Evolutionary conservation across 352 stramenopile species (phyloP).

Genomic region (Lagenidium giganteum): DNA sequence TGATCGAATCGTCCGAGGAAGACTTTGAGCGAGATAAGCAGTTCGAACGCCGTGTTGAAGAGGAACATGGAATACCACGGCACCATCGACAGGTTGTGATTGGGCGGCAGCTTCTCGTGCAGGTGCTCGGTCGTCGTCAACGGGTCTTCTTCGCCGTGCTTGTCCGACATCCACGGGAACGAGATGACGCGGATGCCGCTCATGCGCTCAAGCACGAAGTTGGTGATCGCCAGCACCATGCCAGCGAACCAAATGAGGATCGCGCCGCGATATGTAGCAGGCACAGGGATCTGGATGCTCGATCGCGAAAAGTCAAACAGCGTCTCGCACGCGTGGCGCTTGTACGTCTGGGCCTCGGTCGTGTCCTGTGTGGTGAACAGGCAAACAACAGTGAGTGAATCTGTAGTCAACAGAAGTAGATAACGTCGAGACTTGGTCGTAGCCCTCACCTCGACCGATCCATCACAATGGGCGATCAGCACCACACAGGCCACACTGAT

Average conservation of each 20-base stretch:
- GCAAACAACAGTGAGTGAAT: background rate
- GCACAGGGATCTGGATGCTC: conserved; percentile 27
- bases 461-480: conserved; percentile 80
- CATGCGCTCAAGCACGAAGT: conserved; percentile 79
- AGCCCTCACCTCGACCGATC: conserved; percentile 31
- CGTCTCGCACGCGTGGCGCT: conserved; percentile 71
- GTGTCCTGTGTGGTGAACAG: background rate
- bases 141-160: conserved; percentile 34
- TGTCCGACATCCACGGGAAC: conserved; percentile 65
- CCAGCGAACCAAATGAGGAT: conserved; percentile 83
- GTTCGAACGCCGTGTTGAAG: conserved; percentile 87
- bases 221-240: conserved; percentile 74
- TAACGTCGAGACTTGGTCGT: background rate
- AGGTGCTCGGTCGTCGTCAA: conserved; percentile 33
- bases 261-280: conserved; percentile 63
- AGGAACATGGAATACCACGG: conserved; percentile 94
- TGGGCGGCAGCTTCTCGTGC: conserved; percentile 57
- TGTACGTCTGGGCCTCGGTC: conserved; percentile 52
- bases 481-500: conserved; percentile 80
- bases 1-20: conserved; percentile 91
- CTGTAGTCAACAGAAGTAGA: background rate
- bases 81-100: conserved; percentile 88
- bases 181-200: conserved; percentile 77
- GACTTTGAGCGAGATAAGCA: conserved; percentile 92
- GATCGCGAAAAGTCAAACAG: conserved; percentile 68